Conservation (phyloP, 305 asterid species). For the Fraxinus sp. region DNA sequence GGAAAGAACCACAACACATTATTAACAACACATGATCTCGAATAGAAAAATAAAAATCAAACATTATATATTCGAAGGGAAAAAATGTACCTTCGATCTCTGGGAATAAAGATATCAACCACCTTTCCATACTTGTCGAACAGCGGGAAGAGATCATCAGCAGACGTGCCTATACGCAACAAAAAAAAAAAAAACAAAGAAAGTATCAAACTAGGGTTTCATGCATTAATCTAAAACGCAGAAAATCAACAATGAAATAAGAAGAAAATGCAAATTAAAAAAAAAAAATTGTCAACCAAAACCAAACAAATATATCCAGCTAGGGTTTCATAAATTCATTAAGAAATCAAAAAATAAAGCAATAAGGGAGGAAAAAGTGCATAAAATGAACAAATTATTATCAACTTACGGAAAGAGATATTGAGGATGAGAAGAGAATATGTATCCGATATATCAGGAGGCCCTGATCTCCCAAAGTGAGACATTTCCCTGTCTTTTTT, state of each 20-base stretch:
- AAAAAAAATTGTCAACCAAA: not conserved
- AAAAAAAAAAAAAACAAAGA: not conserved
- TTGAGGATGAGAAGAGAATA: slow-evolving; percentile 38
- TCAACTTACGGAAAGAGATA: slow-evolving; percentile 28
- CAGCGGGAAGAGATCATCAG: slow-evolving; percentile 32
- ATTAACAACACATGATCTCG: not conserved
- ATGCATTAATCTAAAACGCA: not conserved
- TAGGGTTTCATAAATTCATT: not conserved
- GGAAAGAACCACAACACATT: not conserved
- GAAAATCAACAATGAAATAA: not conserved
- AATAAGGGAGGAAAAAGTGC: not conserved
- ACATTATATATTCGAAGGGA: not conserved
- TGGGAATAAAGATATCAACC: slow-evolving; percentile 32
- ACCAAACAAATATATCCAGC: not conserved
- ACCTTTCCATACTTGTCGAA: slow-evolving; percentile 33
- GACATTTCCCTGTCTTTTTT: slow-evolving; percentile 18
- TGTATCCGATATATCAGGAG: slow-evolving; percentile 30
- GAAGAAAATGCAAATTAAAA: not conserved
- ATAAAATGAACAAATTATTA: not conserved
- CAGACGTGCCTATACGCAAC: slow-evolving; percentile 23
- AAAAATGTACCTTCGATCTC: slow-evolving; percentile 26
- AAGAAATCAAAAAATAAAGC: not conserved
- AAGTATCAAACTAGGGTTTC: not conserved
- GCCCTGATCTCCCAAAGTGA: slow-evolving; percentile 29
- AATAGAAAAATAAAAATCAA: not conserved